Base-by-base conservation (phyloP, 179 eudicot genomes). In the Nepenthes alata region DNA sequence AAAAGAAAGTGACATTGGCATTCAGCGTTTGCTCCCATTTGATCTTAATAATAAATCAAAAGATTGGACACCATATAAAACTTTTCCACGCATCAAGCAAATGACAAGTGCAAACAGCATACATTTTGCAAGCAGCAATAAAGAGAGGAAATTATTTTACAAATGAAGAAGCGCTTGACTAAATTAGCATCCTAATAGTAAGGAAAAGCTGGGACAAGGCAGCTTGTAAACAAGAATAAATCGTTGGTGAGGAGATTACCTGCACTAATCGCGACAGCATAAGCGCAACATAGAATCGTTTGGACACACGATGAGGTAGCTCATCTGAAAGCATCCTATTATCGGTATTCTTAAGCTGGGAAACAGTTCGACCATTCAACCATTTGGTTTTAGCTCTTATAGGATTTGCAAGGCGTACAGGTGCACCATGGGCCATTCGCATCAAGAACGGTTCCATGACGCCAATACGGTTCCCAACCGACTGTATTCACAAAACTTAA, bases 371-470 rank as follows among this genome's bases (percentile, higher is more conserved):
- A 41, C 82, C 83, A 62, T 68, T 80, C 60, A 73, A 69, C 12
- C 79, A 83, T 77, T 78, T 89, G 9, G 58, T 49, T 35, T 47
- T 75, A 67, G 72, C 80, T 70, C 76, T 82, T 61, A 85, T 75
- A 72, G 73, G 78, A 70, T 70, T 79, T 63, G 80, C 73, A 53
- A 72, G 56, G 57, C 83, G 82, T 65, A 83, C 41, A 59, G 95
- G 90, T 49, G 85, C 97, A 55, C 94, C 94, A 71, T 94, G 99
- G 25, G 99, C 96, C 97, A 89, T 90, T 53, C 89, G 94, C 99
- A 94, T 94, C 67, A 94, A 67, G 75, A 94, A 94, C 54, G 96
- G 94, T 76, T 94, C 99, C 49, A 72, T 67, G 35, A 94, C 97
- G 72, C 99, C 99, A 77, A 94, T 94, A 67, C 94, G 94, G 66